A percentile compares a stretch with the other conserved stretches of the same genome.
Conservation (phyloP, 345 rosid genomes). For the Linum trigynum region DNA sequence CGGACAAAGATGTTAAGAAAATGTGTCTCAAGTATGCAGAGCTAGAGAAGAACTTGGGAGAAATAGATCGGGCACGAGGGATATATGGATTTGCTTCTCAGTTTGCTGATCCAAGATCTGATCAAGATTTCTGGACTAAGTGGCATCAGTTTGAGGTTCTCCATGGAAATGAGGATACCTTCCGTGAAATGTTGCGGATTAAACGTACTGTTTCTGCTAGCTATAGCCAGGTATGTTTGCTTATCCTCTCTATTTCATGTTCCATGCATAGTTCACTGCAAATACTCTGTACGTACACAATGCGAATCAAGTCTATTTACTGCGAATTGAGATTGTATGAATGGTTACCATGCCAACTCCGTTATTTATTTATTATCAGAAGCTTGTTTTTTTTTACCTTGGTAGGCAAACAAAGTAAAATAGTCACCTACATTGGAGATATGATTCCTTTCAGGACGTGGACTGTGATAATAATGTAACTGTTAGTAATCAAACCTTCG, state of each 20-base stretch:
- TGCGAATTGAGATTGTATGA: background rate
- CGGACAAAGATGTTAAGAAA: constrained; percentile 83
- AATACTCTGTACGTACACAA: background rate
- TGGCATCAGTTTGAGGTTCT: constrained; percentile 95
- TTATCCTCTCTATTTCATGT: background rate
- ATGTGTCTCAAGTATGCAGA: constrained; percentile 91
- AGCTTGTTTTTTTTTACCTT: background rate
- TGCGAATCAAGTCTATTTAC: background rate
- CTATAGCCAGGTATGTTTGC: constrained; percentile 63
- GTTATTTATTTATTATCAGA: background rate
- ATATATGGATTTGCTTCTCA: constrained; percentile 79
- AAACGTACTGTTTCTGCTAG: constrained; percentile 90
- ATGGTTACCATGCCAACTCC: background rate
- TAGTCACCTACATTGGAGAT: background rate
- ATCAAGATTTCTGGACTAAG: constrained; percentile 74
- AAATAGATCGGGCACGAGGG: constrained; percentile 79
- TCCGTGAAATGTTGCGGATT: constrained; percentile 85
- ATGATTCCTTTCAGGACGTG: background rate
- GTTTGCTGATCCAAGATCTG: constrained; percentile 88
- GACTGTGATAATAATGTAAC: background rate
- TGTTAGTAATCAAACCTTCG: background rate
- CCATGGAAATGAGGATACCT: constrained; percentile 95
- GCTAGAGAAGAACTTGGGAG: constrained; percentile 87
- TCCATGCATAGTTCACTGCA: background rate
- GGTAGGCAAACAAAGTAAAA: background rate